These are phyloP conservation scores for Eucalyptus polybractea DNA, from an alignment of 345 rosid species.

Conservation along the genomic window DNA sequence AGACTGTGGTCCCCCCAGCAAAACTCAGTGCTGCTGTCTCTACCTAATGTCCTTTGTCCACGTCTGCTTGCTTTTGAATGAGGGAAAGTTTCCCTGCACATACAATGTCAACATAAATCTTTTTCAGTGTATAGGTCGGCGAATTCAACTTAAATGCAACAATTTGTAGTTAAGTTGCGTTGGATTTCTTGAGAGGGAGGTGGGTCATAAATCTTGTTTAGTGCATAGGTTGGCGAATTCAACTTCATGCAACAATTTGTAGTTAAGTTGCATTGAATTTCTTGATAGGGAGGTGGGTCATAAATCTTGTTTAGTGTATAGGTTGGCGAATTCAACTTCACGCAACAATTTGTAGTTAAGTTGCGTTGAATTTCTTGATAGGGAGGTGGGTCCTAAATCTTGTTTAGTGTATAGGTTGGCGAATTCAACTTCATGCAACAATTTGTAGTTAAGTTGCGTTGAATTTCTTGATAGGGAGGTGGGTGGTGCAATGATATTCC, in stretches of 20 bases:
- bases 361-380: background rate
- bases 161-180: background rate
- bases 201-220: background rate
- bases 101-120: background rate
- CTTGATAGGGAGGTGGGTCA: constrained; percentile 47
- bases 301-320: background rate
- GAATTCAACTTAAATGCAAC: background rate
- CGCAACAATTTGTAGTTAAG: background rate
- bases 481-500: constrained; percentile 91
- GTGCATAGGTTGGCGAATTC: background rate
- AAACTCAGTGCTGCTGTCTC: background rate
- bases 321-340: background rate
- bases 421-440: background rate
- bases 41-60: background rate
- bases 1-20: too few species aligned
- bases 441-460: background rate
- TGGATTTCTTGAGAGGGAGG: constrained; percentile 52
- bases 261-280: background rate
- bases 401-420: background rate
- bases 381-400: constrained; percentile 39
- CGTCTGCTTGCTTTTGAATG: background rate
- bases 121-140: background rate
- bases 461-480: constrained; percentile 55
- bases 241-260: background rate
- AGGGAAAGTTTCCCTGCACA: background rate